Evolutionary conservation across 768 basidiomycete genomes (phyloP).

Genomic region (Boletus patriciae): DNA sequence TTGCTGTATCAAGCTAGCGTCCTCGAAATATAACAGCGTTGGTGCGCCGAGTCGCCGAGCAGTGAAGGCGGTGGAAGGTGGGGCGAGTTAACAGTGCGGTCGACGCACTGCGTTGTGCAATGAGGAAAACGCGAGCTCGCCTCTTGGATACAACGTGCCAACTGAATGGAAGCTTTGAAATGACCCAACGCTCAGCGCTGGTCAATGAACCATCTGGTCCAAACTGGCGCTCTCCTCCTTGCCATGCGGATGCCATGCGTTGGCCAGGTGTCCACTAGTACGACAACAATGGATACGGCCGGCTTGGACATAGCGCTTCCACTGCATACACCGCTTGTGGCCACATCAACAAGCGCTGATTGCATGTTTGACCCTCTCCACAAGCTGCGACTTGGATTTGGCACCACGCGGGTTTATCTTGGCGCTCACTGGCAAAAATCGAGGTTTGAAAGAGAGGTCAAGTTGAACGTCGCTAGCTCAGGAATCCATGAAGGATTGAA

Average conservation of each 20-base stretch:
- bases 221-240: not conserved
- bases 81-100: not conserved
- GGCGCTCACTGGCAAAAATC: too few species aligned
- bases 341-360: too few species aligned
- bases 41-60: not conserved
- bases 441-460: too few species aligned
- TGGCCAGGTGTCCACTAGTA: not conserved
- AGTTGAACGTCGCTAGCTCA: too few species aligned
- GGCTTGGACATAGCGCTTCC: too few species aligned
- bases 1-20: not conserved
- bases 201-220: not conserved
- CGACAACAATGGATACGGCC: not conserved
- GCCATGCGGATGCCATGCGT: constrained; percentile 5
- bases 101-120: not conserved
- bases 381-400: too few species aligned
- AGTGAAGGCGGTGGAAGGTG: not conserved
- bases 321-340: not conserved
- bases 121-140: constrained; percentile 14
- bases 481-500: too few species aligned
- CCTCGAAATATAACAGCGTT: not conserved
- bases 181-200: not conserved
- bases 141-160: constrained; percentile 12
- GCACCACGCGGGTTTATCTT: too few species aligned
- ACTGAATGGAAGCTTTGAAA: not conserved
- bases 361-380: not conserved